phyloP scores from a whole-genome alignment of 2,329 filamentous ascomycete species.

The Hirsutella thompsonii region DNA sequence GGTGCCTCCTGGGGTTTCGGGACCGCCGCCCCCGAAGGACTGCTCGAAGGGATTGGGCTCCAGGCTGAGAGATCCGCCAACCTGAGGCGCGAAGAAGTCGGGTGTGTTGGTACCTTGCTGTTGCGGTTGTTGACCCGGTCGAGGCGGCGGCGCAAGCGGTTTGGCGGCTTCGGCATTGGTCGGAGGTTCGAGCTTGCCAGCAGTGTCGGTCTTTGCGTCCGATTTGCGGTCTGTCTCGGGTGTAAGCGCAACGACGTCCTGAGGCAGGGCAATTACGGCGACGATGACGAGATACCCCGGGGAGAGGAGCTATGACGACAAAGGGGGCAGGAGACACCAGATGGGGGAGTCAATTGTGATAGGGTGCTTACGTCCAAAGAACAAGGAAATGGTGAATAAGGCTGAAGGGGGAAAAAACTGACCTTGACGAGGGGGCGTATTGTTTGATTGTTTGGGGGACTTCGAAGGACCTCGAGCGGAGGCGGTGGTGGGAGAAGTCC shows the following conservation, averaged over 20 bases:
- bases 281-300: neutral
- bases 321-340: constrained; percentile 6
- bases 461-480: constrained; percentile 29
- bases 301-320: neutral
- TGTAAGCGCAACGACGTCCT: constrained; percentile 2
- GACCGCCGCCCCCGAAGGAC: constrained; percentile 60
- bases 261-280: constrained; percentile 3
- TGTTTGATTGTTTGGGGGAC: constrained; percentile 33
- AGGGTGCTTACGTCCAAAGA: too few species aligned
- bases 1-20: constrained; percentile 71
- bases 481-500: constrained; percentile 27
- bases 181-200: constrained; percentile 34
- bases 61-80: constrained; percentile 46
- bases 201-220: constrained; percentile 32
- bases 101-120: constrained; percentile 36
- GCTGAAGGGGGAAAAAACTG: constrained; percentile 15
- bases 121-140: constrained; percentile 36
- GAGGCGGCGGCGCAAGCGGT: constrained; percentile 59
- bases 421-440: constrained; percentile 30
- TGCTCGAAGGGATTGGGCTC: constrained; percentile 97
- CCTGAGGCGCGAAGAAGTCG: constrained; percentile 56
- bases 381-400: constrained; percentile 5
- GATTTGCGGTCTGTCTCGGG: constrained; percentile 24
- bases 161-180: constrained; percentile 47
- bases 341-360: too few species aligned